Evolutionary conservation across 1,284 basidiomycete genomes (phyloP), one percentile per base, ranked within the genome.

Genomic region (Cutaneotrichosporon mucoides): DNA sequence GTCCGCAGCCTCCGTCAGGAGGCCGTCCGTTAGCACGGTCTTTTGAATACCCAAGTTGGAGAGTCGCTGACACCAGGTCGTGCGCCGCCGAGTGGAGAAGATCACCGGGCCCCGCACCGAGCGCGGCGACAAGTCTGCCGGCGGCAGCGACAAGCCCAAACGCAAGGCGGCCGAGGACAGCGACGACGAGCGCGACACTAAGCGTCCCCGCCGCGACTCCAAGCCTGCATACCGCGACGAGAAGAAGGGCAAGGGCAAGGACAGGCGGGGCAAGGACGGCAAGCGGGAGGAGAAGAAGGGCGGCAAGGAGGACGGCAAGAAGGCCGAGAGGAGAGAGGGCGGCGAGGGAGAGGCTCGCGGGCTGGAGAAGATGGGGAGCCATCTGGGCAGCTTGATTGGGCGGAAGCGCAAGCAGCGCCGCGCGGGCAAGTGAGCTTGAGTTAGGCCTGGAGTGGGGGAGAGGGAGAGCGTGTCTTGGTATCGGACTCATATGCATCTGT

Each of bases 341-440:
- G 9, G 9, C 44, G 44, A 24, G 24, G 24, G 24, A 24, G 24
- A 36, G 35, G 36, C 47, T n/a, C 66, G 62, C 43, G 73, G 77
- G 38, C 61, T 75, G 34, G 74, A 78, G 63, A 73, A 76, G 57
- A 54, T 75, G 33, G 78, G 76, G 8, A 55, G 64, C 33, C 66
- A 73, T n/a, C 62, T 79, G 13, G 78, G 78, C 24, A 69, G 70
- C 35, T 37, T 79, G 62, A 79, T 79, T 53, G 78, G 78, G 7
- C 66, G 77, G 48, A 79, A 79, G 72, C 67, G 78, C 51, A 74
- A 74, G 62, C 49, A 51, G 38, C 49, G 49, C 38, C 13, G 15
- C 13, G 6, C 36, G 37, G 49, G 37, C 37, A 51, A 51, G 49
- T 51, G 24, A 24, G 24, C 24, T 24, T 24, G 24, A n/a, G 24